Evolutionary conservation across 768 basidiomycete genomes (phyloP), one percentile per base, ranked within the genome.

Genomic region (Lentinula boryana): DNA sequence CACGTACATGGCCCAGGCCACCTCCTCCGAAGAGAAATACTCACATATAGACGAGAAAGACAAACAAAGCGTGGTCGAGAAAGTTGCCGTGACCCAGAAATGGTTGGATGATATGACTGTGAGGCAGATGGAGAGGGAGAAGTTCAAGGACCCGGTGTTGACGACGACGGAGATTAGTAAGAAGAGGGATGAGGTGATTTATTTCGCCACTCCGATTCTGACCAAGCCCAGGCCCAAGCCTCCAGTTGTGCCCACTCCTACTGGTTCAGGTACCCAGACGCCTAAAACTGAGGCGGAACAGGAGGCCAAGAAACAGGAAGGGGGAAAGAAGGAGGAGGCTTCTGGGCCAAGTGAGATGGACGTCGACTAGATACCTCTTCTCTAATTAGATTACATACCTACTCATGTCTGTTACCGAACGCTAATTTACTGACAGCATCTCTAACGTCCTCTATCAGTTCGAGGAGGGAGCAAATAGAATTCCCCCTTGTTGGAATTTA

Each of bases 51-150:
- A 89, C 63, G 88, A 87, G 66, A 92, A 90, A 77, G 92, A 94
- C 73, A 91, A 87, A 75, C 84, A 93, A 76, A 71, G 76, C 51
- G 85, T 95, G 64, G 81, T 98, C 66, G 97, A 99, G 77, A 91
- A 89, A 73, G 87, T 87, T 60, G 97, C 91, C 56, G 93, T 87
- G 9, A 78, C 89, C 41, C 89, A 93, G 75, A 91, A 97, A 76
- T 98, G 96, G 97, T 82, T 99, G 60, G 92, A 97, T 69, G 95
- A 99, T 80, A 84, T 91, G 80, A 84, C 85, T 62, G 87, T 85
- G 62, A 79, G 87, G 66, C 97, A 98, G 81, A 80, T 83, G 7
- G 96, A 98, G 80, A 80, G 87, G 59, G 76, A 89, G 71, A 96
- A 97, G 87, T 89, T 16, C 8, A 56, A 15, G 40, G 54, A 95